phyloP scores from a whole-genome alignment of 2,329 filamentous ascomycete species.

The Fusarium beomiforme region DNA sequence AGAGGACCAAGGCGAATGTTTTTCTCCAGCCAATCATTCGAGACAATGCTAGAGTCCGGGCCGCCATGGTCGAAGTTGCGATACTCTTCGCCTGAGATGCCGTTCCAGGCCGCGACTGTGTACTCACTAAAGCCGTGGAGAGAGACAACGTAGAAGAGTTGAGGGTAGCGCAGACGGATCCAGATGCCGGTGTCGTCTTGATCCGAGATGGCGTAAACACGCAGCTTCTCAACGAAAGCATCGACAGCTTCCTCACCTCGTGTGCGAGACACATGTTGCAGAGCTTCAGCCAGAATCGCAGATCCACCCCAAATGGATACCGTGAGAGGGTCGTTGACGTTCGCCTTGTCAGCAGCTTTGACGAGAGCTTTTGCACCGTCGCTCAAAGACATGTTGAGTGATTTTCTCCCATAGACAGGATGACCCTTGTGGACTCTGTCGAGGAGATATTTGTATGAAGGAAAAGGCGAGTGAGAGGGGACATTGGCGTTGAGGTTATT shows the following conservation, averaged over 20 bases:
- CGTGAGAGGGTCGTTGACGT: slow-evolving; percentile 54
- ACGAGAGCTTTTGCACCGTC: slow-evolving; percentile 55
- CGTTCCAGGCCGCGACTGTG: slow-evolving; percentile 62
- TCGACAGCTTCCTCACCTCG: slow-evolving; percentile 45
- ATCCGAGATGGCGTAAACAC: slow-evolving; percentile 66
- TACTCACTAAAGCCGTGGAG: slow-evolving; percentile 67
- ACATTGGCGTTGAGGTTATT: slow-evolving; percentile 18
- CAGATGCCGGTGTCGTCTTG: slow-evolving; percentile 67
- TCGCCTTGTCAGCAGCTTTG: slow-evolving; percentile 24
- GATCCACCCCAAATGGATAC: slow-evolving; percentile 63
- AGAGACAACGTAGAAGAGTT: slow-evolving; percentile 64
- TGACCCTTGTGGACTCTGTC: not conserved
- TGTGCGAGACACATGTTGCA: slow-evolving; percentile 48
- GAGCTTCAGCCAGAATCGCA: slow-evolving; percentile 60
- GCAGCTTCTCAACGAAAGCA: slow-evolving; percentile 52
- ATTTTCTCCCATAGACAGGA: slow-evolving; percentile 37
- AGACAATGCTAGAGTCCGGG: not conserved
- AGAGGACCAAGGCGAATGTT: slow-evolving; percentile 6
- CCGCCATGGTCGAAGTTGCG: slow-evolving; percentile 10
- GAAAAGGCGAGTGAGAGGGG: not conserved
- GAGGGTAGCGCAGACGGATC: slow-evolving; percentile 63
- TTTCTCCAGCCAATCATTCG: slow-evolving; percentile 3
- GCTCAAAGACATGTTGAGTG: slow-evolving; percentile 28
- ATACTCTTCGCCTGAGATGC: slow-evolving; percentile 51
- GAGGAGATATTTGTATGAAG: not conserved